Conservation (phyloP, 2,329 filamentous ascomycete genomes). For the Alternaria viburni region DNA sequence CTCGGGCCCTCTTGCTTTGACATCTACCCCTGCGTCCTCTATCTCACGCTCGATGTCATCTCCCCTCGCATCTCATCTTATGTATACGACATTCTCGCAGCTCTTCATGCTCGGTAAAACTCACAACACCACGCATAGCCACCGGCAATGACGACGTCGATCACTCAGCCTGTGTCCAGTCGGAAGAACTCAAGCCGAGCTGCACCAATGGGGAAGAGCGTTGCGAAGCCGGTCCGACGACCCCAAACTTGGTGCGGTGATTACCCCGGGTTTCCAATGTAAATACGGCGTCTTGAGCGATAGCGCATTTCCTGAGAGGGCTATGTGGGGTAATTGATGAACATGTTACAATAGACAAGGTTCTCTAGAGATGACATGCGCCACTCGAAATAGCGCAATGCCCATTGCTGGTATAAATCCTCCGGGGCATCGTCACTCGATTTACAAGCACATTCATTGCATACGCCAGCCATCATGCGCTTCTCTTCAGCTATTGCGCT, state of each 20-base stretch:
- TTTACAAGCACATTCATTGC: not conserved
- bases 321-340: not conserved
- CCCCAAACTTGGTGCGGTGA: constrained; percentile 2
- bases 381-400: not conserved
- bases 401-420: not conserved
- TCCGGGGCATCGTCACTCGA: not conserved
- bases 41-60: not conserved
- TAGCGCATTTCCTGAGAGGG: not conserved
- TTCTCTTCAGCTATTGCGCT: not conserved
- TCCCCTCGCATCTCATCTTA: not conserved
- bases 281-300: not conserved
- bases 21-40: not conserved
- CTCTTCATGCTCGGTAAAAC: not conserved
- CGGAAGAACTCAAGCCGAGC: constrained; percentile 17
- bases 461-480: constrained; percentile 6
- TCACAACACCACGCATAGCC: not conserved
- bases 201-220: constrained; percentile 19
- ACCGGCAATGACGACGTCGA: constrained; percentile 4
- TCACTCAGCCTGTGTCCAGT: not conserved
- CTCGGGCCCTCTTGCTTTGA: not conserved
- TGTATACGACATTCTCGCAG: not conserved
- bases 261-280: constrained; percentile 11
- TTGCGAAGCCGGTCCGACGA: constrained; percentile 1
- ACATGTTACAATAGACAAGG: not conserved
- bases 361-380: not conserved